A percentile compares a stretch with the other conserved stretches of the same genome.
phyloP scores from a whole-genome alignment of 306 rosid species.

The Cercis canadensis region DNA sequence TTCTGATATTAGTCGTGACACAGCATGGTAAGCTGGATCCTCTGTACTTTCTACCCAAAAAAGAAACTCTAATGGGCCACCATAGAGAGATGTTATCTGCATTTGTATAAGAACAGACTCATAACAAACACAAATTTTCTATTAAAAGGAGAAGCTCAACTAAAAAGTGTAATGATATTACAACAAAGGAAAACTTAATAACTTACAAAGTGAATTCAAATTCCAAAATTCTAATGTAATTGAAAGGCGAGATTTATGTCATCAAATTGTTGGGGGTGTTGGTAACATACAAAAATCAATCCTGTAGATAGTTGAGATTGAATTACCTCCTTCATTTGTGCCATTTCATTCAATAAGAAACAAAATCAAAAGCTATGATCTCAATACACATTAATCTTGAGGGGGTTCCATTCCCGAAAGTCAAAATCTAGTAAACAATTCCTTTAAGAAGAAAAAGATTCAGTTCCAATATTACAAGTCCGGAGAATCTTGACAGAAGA shows the following conservation, averaged over 20 bases:
- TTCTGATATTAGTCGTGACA: constrained; percentile 65
- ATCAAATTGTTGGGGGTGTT: no score
- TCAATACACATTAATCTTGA: no score
- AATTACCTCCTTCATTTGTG: no score
- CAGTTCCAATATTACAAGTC: no score
- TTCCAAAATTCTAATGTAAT: not conserved
- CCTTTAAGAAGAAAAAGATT: no score
- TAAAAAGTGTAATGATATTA: constrained; percentile 3
- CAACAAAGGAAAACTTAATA: constrained; percentile 16
- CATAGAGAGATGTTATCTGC: constrained; percentile 95
- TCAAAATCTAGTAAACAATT: no score
- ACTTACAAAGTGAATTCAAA: no score
- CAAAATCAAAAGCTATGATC: no score
- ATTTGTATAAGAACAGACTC: constrained; percentile 24
- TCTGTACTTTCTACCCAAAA: constrained; percentile 86
- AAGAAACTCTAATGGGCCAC: constrained; percentile 91
- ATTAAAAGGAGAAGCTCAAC: constrained; percentile 26
- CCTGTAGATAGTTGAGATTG: no score
- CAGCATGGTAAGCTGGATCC: constrained; percentile 83
- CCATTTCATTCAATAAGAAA: no score
- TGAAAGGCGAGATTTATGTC: constrained; percentile 1
- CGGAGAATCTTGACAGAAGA: not conserved
- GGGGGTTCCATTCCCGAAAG: no score
- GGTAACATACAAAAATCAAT: not conserved
- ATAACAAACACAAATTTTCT: constrained; percentile 12